These are phyloP conservation scores for Yamadazyma philogaea DNA, from an alignment of 805 yeast genomes.

Conservation along the genomic window DNA sequence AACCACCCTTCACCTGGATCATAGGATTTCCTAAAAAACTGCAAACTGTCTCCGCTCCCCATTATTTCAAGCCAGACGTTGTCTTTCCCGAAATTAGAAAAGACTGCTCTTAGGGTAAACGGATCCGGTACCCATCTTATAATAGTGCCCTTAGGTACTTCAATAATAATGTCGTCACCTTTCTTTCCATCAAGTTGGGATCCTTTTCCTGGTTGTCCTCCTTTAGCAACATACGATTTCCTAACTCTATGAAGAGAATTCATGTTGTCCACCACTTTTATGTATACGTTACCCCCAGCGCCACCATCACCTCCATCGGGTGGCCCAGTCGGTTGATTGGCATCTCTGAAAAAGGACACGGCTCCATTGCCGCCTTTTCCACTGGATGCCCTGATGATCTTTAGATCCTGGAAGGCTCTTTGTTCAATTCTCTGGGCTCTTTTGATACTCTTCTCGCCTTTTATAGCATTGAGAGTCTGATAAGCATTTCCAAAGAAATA, in stretches of 20 bases:
- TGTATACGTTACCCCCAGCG: conserved; percentile 80
- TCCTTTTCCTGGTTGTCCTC: conserved; percentile 69
- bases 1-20: conserved; percentile 83
- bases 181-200: conserved; percentile 82
- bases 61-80: conserved; percentile 12
- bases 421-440: conserved; percentile 36
- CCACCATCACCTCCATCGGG: conserved; percentile 99
- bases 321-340: conserved; percentile 83
- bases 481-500: conserved; percentile 41
- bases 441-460: conserved; percentile 25
- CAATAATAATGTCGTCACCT: conserved; percentile 75
- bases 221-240: conserved; percentile 65
- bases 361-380: conserved; percentile 91
- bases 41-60: conserved; percentile 25
- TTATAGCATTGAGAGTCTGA: conserved; percentile 37
- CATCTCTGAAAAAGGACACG: conserved; percentile 82
- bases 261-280: conserved; percentile 73
- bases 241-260: conserved; percentile 69
- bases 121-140: conserved; percentile 85
- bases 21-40: conserved; percentile 61
- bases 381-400: conserved; percentile 61
- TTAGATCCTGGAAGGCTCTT: conserved; percentile 53
- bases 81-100: conserved; percentile 13
- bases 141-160: conserved; percentile 90
- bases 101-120: conserved; percentile 33